phyloP scores from a whole-genome alignment of 306 rosid genomes.

The Fagus crenata region DNA sequence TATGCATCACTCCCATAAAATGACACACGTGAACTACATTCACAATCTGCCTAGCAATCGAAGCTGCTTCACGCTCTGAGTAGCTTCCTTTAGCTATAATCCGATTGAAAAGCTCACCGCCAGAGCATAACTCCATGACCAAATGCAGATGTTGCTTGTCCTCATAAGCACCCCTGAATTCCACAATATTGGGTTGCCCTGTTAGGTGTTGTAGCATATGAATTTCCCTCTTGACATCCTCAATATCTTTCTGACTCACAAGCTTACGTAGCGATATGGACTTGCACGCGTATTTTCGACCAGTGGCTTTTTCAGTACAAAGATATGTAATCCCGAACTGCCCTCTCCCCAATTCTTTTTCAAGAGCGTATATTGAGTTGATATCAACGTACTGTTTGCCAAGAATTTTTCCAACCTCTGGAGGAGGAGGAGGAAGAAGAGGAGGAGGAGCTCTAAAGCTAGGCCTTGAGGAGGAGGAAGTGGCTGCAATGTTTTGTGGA shows the following conservation, averaged over 20 bases:
- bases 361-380: constrained; percentile 40
- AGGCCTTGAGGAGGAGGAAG: too few relatives aligned
- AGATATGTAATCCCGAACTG: constrained; percentile 73
- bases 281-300: constrained; percentile 71
- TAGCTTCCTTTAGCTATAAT: constrained; percentile 60
- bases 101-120: constrained; percentile 88
- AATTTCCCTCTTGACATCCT: constrained; percentile 68
- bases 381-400: constrained; percentile 56
- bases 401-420: constrained; percentile 45
- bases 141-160: constrained; percentile 56
- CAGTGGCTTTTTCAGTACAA: constrained; percentile 57
- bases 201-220: constrained; percentile 68
- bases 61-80: constrained; percentile 67
- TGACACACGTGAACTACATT: constrained; percentile 94
- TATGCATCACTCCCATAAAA: constrained; percentile 97
- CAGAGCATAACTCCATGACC: constrained; percentile 79
- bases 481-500: too few relatives aligned
- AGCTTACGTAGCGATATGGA: constrained; percentile 55
- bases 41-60: constrained; percentile 57
- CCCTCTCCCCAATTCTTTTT: constrained; percentile 79
- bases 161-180: constrained; percentile 79
- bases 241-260: constrained; percentile 32
- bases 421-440: neutral
- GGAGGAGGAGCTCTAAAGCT: too few relatives aligned
- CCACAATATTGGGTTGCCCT: constrained; percentile 89